A percentile compares a stretch with the other conserved stretches of the same genome.
These are phyloP conservation scores for Erysimum pusillum DNA, from an alignment of 441 rosid species.

Conservation along the genomic window DNA sequence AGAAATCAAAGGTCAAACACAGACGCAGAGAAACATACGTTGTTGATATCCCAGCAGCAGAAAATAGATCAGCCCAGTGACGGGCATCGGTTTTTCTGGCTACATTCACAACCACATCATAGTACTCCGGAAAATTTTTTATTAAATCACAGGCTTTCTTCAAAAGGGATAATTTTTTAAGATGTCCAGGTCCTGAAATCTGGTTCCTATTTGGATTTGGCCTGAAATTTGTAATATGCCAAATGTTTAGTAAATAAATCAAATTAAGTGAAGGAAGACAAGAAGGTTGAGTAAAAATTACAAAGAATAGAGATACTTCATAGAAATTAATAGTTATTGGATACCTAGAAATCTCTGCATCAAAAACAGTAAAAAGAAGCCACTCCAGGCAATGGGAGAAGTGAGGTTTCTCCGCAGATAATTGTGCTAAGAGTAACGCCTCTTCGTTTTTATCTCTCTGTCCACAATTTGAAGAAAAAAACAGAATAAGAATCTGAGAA, in stretches of 20 bases:
- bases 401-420: slow-evolving; percentile 97
- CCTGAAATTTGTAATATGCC: slow-evolving; percentile 54
- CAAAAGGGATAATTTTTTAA: slow-evolving; percentile 67
- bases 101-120: slow-evolving; percentile 97
- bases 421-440: slow-evolving; percentile 88
- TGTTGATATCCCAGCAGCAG: slow-evolving; percentile 98
- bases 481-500: slow-evolving; percentile 2
- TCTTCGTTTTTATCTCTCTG: slow-evolving; percentile 96
- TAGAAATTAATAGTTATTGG: slow-evolving; percentile 24
- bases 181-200: slow-evolving; percentile 53
- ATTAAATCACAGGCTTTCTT: slow-evolving; percentile 94
- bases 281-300: slow-evolving; percentile 11
- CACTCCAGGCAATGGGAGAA: slow-evolving; percentile 97
- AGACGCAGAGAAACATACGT: slow-evolving; percentile 62
- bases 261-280: slow-evolving; percentile 10
- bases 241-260: slow-evolving; percentile 18
- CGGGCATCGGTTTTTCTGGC: slow-evolving; percentile 99
- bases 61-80: slow-evolving; percentile 96
- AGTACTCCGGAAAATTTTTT: slow-evolving; percentile 87
- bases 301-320: background rate
- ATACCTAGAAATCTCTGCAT: slow-evolving; percentile 96
- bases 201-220: slow-evolving; percentile 70
- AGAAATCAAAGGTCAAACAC: slow-evolving; percentile 25
- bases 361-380: slow-evolving; percentile 98
- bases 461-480: slow-evolving; percentile 23